Evolutionary conservation across 73 alveolate genomes (phyloP).

Genomic region (Tetrahymena malaccensis): DNA sequence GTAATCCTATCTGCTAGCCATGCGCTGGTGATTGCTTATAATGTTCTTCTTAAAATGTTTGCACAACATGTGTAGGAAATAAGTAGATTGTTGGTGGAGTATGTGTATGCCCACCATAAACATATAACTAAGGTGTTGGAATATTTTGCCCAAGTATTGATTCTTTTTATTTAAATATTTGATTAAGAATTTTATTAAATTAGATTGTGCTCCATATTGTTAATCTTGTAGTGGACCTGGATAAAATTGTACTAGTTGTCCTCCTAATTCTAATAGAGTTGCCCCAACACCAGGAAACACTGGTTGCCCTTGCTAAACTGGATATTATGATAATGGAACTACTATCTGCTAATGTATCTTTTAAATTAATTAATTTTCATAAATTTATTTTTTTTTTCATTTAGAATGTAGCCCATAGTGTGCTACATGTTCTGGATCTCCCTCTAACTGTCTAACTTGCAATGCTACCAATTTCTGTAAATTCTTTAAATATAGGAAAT

Average conservation of each 20-base stretch:
- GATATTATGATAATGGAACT: background rate
- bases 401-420: background rate
- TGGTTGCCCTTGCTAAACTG: background rate
- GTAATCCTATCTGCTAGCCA: background rate
- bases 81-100: background rate
- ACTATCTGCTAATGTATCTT: background rate
- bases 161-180: background rate
- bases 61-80: background rate
- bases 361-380: background rate
- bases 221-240: background rate
- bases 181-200: no score
- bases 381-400: background rate
- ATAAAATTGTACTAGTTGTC: background rate
- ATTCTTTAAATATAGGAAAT: background rate
- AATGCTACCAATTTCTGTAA: background rate
- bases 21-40: background rate
- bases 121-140: background rate
- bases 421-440: background rate
- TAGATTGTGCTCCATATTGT: background rate
- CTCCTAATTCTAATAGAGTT: background rate
- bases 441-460: background rate
- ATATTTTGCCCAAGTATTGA: background rate
- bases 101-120: background rate
- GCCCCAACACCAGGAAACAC: background rate
- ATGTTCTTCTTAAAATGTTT: background rate